phyloP scores from a whole-genome alignment of 2,329 filamentous ascomycete species.

The Colletotrichum sp. region DNA sequence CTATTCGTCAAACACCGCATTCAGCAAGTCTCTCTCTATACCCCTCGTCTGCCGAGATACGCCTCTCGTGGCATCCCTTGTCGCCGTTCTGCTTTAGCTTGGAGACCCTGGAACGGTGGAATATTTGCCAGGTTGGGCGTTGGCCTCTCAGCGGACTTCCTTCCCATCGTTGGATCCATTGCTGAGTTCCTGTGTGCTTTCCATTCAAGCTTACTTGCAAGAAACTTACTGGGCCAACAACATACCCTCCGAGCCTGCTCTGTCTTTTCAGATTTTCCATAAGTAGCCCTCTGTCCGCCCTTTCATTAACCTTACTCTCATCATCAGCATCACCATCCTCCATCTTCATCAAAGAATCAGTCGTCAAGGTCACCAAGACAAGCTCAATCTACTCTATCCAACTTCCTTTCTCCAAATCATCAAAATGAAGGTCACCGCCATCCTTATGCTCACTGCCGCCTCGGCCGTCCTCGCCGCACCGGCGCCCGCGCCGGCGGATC shows the following conservation, averaged over 20 bases:
- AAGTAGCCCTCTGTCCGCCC: background rate
- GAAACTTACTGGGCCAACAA: background rate
- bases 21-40: background rate
- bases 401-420: background rate
- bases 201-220: background rate
- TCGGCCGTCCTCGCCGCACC: constrained; percentile 25
- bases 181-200: background rate
- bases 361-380: background rate
- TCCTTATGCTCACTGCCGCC: constrained; percentile 29
- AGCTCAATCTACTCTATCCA: background rate
- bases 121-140: background rate
- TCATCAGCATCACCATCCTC: background rate
- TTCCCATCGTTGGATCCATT: background rate
- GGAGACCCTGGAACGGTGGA: background rate
- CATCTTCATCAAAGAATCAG: background rate
- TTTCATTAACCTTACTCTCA: background rate
- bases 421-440: constrained; percentile 34
- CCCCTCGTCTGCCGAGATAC: background rate
- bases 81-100: background rate
- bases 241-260: background rate
- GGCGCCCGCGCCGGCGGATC: constrained; percentile 21
- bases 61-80: background rate
- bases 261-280: background rate
- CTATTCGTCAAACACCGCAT: background rate
- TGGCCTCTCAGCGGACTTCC: background rate